Evolutionary conservation across 345 rosid species (phyloP).

Genomic region (Lagerstroemia speciosa): DNA sequence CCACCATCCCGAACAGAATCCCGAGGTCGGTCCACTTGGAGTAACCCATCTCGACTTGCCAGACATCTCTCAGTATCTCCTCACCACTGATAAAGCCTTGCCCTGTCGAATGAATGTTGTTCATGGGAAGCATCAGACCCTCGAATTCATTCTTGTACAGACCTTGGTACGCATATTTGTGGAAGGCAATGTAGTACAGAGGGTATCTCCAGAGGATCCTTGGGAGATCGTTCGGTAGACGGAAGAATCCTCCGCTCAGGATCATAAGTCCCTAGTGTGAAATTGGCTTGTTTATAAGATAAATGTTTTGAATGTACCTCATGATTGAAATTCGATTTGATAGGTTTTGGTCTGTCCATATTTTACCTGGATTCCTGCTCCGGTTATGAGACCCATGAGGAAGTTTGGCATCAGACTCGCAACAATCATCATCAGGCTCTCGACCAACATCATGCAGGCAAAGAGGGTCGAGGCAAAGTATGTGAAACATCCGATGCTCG

Average conservation of each 20-base stretch:
- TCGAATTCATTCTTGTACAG: slow-evolving; percentile 44
- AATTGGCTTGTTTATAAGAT: not conserved
- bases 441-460: slow-evolving; percentile 38
- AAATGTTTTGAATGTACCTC: no score
- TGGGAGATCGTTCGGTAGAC: slow-evolving; percentile 41
- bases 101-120: slow-evolving; percentile 7
- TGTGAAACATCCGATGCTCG: slow-evolving; percentile 19
- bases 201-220: slow-evolving; percentile 35
- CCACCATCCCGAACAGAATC: slow-evolving; percentile 32
- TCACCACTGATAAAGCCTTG: slow-evolving; percentile 12
- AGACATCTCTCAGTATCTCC: slow-evolving; percentile 23
- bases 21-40: slow-evolving; percentile 47
- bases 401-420: slow-evolving; percentile 41
- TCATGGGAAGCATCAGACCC: slow-evolving; percentile 21
- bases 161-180: slow-evolving; percentile 39
- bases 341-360: no score
- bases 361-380: slow-evolving; percentile 34
- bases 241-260: slow-evolving; percentile 38
- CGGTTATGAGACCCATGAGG: slow-evolving; percentile 43
- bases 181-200: slow-evolving; percentile 37
- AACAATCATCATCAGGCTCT: slow-evolving; percentile 50
- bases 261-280: slow-evolving; percentile 32
- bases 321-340: no score
- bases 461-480: slow-evolving; percentile 25
- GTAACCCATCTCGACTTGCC: slow-evolving; percentile 37